Base-by-base conservation (phyloP, 2,329 filamentous ascomycete genomes). In the Colletotrichum lupini region DNA sequence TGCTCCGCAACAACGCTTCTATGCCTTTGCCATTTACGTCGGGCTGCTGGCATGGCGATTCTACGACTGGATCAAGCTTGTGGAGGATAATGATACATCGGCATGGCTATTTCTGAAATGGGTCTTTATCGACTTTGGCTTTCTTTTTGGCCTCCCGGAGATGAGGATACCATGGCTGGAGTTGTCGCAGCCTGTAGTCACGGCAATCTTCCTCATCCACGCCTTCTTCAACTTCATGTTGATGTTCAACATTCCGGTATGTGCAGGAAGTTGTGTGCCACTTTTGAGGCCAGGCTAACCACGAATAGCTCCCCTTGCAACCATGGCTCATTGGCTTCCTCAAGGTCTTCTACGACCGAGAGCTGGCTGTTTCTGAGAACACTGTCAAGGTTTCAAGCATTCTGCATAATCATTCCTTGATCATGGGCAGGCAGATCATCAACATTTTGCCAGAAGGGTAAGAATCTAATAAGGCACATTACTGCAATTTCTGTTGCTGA, bases 131-230 rank as follows among this genome's bases (percentile, higher is more conserved):
- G 97, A 99, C 84, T 93, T 94, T 74, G 83, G 93, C 28, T 98
- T 95, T 81, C 87, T 98, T 75, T 98, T 97, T 81, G 94, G 94
- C 8, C 85, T 99, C 67, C 96, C 97, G 22, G 90, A 93, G 76
- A 83, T 99, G 78, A 91, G 94, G 81, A 98, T 99, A 88, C 97
- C 97, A 72, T 99, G 97, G 97, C 87, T 99, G 72, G 95, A 98
- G 85, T 94, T 96, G 86, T 94, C 94, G 56, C 93, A 94, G 79
- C 88, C 90, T 46, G 92, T 92, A 1, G 93, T 94, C 67, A 89
- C 93, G 55, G 85, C 89, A 37, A 84, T 95, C 26, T 97, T 97
- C 79, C 82, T 93, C 59, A 77, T 88, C 4, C 95, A 98, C 81
- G 88, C 92, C 3, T 80, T 93, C 2, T 82, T 94, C 65, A 95